A percentile compares a stretch with the other conserved stretches of the same genome.
phyloP scores from a whole-genome alignment of 2,329 filamentous ascomycete species.

The Lasiodiplodia theobromae region DNA sequence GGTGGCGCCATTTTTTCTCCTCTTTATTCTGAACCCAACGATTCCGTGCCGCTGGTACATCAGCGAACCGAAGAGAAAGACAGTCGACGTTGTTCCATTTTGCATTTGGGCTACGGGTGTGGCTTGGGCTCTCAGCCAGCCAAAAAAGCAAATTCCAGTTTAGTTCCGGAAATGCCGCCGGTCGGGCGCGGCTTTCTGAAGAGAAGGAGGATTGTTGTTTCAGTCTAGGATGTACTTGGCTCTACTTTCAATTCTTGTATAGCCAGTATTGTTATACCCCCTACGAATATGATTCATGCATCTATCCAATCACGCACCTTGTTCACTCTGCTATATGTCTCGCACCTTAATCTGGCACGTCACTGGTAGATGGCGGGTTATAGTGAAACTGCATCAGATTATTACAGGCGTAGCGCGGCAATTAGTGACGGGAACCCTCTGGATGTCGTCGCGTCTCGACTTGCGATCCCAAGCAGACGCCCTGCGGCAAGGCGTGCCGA shows the following conservation, averaged over 20 bases:
- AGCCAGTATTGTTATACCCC: neutral
- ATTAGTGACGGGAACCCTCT: neutral
- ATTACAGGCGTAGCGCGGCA: neutral
- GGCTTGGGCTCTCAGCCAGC: neutral
- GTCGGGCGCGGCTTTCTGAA: neutral
- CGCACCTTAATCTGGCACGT: neutral
- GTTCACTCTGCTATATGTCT: neutral
- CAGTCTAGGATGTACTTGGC: neutral
- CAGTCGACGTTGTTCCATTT: neutral
- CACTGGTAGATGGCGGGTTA: neutral
- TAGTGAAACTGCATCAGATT: neutral
- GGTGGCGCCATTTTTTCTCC: slow-evolving; percentile 13
- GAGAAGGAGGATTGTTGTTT: neutral
- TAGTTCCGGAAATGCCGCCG: neutral
- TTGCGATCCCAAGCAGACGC: neutral
- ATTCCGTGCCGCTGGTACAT: neutral
- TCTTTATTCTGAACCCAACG: neutral
- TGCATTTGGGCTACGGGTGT: neutral
- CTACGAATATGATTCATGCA: slow-evolving; percentile 1
- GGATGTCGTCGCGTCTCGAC: neutral
- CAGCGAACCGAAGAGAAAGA: neutral
- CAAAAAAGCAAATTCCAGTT: neutral
- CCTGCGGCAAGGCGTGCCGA: neutral
- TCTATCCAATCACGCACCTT: neutral
- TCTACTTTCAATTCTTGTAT: neutral